Evolutionary conservation across 768 basidiomycete species (phyloP).

Genomic region (Cytidiella melzeri): DNA sequence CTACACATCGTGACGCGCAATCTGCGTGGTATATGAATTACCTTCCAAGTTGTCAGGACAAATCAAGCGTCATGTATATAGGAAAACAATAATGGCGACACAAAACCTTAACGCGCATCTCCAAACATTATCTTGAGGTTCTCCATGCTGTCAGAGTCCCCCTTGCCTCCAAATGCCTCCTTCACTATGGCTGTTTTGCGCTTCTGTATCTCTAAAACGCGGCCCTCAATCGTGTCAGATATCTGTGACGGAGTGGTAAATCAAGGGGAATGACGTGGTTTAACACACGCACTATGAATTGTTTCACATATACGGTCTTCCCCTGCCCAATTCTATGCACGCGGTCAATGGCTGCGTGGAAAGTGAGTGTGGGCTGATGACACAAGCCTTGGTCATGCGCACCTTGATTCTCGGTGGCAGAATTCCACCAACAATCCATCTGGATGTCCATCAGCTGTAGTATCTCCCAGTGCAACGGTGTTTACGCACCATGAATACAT

Average conservation of each 20-base stretch:
- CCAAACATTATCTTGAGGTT: conserved; percentile 81
- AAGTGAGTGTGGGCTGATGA: background rate
- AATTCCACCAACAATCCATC: conserved; percentile 96
- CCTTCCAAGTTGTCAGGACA: background rate
- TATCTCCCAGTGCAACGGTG: no score
- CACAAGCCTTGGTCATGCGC: background rate
- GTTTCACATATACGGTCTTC: conserved; percentile 75
- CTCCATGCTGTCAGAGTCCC: conserved; percentile 68
- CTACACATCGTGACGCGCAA: no score
- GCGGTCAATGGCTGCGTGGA: conserved; percentile 64
- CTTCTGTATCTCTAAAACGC: conserved; percentile 77
- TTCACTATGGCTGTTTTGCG: conserved; percentile 83
- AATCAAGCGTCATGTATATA: background rate
- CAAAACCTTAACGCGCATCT: conserved; percentile 4
- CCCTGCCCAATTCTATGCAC: conserved; percentile 85
- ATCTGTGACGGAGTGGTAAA: conserved; percentile 36
- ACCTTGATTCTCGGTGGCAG: conserved; percentile 79
- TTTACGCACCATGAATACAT: conserved; percentile 79
- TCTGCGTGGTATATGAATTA: background rate
- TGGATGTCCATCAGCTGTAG: conserved; percentile 22
- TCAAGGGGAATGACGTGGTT: background rate
- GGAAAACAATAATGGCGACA: background rate
- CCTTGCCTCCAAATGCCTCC: conserved; percentile 59
- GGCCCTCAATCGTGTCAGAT: conserved; percentile 68
- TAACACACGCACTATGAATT: conserved; percentile 59